Evolutionary conservation across 2,329 filamentous ascomycete species (phyloP).

Genomic region (Pseudocercospora macadamiae): DNA sequence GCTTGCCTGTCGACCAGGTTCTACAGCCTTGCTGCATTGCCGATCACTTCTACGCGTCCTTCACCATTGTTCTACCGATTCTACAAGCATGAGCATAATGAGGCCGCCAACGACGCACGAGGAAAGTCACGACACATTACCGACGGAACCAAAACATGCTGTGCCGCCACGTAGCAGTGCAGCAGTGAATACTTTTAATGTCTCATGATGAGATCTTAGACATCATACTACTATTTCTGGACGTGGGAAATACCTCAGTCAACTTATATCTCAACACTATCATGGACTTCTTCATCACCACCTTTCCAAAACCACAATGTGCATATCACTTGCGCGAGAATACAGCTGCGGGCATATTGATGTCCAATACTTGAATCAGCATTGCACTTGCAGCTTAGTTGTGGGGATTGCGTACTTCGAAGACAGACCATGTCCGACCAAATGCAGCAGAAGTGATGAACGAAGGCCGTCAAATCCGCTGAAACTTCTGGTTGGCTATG

Average conservation of each 20-base stretch:
- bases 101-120: no score
- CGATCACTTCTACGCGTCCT: not conserved
- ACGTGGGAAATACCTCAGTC: not conserved
- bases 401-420: constrained; percentile 17
- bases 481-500: not conserved
- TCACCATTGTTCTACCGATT: not conserved
- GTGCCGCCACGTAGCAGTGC: not conserved
- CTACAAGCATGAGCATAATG: no score
- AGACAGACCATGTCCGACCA: constrained; percentile 15
- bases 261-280: no score
- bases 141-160: no score
- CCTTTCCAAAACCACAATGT: constrained; percentile 12
- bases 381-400: constrained; percentile 23
- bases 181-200: constrained; percentile 1
- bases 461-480: not conserved
- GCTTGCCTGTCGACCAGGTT: not conserved
- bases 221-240: not conserved
- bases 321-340: constrained; percentile 20
- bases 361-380: constrained; percentile 21
- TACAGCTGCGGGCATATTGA: constrained; percentile 23
- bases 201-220: constrained; percentile 11
- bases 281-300: not conserved
- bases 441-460: constrained; percentile 3
- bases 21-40: not conserved
- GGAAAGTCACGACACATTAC: no score